Base-by-base conservation (phyloP, 1,284 basidiomycete species). In the Naganishia liquefaciens region DNA sequence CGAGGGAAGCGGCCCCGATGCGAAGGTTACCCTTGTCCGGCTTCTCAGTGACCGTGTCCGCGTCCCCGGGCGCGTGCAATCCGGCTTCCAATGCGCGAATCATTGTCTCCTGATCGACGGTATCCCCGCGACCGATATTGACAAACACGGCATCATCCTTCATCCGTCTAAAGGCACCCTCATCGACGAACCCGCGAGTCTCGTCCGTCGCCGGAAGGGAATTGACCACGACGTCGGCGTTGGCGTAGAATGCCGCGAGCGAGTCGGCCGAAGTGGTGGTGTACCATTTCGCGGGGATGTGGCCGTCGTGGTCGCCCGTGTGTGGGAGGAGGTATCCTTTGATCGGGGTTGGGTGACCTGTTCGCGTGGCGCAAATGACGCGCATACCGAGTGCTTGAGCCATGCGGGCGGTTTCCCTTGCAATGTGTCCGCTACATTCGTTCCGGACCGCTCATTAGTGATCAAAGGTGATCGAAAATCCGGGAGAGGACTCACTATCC, bases 51-150 rank as follows among this genome's bases (percentile, higher is more conserved):
- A 11, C 54, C 53, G 40, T 33, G 7, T n/a, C 37, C 9, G 50
- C 40, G 3, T 47, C 28, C 46, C 9, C 42, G 21, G 50, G 37
- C 9, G 21, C 13, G 27, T 60, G 47, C 33, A 62, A 21, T 7
- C 60, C 60, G 5, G 60, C 65, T 51, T 73, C 33, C 5, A 75
- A 52, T 0, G 74, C 73, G 25, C 69, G 62, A 13, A 73, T 68
- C n/a, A 76, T 62, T 11, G 68, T 68, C 0, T 70, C 69, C 46
- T 70, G 68, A 51, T 73, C 70, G 19, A 72, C 70, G n/a, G 73
- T 72, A 15, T 69, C 66, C 2, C 75, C 75, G 27, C 75, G 64
- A 0, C 75, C 75, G 23, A 75, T 72, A 53, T 75, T 75, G 42
- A 75, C 70, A 30, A 71, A 70, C 28, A 70, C 55, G 15, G 66